Conservation (phyloP, 164 flowering plant genomes). For the Echeveria elegans region DNA sequence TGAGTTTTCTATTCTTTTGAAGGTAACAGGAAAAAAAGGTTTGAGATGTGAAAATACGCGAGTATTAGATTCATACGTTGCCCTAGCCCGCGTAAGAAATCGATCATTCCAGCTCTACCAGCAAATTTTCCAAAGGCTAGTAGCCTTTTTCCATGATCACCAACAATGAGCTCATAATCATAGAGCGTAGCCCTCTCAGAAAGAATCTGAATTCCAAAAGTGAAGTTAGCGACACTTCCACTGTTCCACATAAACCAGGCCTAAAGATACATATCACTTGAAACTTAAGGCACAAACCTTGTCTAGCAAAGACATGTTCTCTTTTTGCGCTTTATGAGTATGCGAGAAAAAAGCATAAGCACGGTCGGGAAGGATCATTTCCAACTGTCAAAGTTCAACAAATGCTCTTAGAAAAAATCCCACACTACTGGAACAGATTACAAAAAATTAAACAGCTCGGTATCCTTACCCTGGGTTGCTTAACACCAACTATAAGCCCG, state of each 20-base stretch:
- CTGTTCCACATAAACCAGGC: neutral
- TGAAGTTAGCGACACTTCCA: constrained; percentile 11
- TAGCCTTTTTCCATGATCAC: constrained; percentile 72
- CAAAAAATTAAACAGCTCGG: neutral
- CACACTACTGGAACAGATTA: neutral
- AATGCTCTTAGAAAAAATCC: neutral
- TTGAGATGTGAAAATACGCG: neutral
- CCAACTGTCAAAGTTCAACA: constrained; percentile 48
- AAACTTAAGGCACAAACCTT: constrained; percentile 32
- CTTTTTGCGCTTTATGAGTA: constrained; percentile 96
- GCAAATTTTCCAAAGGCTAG: constrained; percentile 96
- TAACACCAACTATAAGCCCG: constrained; percentile 82
- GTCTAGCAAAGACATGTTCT: constrained; percentile 91
- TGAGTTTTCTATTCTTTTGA: neutral
- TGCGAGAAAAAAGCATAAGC: constrained; percentile 97
- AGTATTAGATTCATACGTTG: constrained; percentile 31
- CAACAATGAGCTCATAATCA: constrained; percentile 96
- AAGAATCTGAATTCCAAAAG: constrained; percentile 37
- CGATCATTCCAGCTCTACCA: constrained; percentile 93
- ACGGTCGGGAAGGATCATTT: constrained; percentile 81
- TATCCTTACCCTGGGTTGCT: constrained; percentile 76
- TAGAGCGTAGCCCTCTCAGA: constrained; percentile 66
- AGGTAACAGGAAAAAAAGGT: neutral
- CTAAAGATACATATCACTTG: neutral
- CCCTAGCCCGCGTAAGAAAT: constrained; percentile 79